A percentile compares a stretch with the other conserved stretches of the same genome.
phyloP scores from a whole-genome alignment of 257 asterid genomes.

The Ajuga chamaepitys region DNA sequence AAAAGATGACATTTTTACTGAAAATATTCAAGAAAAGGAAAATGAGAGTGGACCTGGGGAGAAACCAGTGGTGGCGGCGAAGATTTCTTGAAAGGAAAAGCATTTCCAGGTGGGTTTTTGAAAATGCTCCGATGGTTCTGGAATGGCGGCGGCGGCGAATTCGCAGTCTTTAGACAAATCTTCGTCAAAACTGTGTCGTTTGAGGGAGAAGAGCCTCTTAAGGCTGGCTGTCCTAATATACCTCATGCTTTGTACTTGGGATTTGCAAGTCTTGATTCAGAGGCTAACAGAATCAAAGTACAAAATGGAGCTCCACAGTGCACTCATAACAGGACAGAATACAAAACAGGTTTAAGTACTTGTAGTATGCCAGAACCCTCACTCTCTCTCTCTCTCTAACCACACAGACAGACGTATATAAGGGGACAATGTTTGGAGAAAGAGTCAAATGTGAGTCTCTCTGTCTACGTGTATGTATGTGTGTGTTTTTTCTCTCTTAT shows the following conservation, averaged over 20 bases:
- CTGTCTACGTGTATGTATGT: neutral
- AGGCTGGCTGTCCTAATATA: slow-evolving; percentile 69
- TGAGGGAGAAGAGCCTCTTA: slow-evolving; percentile 64
- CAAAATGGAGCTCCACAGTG: slow-evolving; percentile 19
- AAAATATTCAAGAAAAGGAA: neutral
- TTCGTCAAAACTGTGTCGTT: slow-evolving; percentile 44
- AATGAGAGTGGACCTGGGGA: slow-evolving; percentile 44
- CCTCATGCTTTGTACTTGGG: slow-evolving; percentile 31
- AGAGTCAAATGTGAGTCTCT: slow-evolving; percentile 34
- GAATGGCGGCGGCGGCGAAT: slow-evolving; percentile 7
- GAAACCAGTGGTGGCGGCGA: slow-evolving; percentile 71
- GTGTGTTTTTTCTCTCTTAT: neutral
- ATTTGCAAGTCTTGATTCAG: slow-evolving; percentile 11
- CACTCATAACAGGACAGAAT: slow-evolving; percentile 19
- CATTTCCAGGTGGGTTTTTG: slow-evolving; percentile 85
- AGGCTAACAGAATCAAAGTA: slow-evolving; percentile 21
- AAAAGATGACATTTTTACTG: neutral
- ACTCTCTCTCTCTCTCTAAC: neutral
- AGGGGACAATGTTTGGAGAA: slow-evolving; percentile 4
- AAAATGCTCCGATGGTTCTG: slow-evolving; percentile 20
- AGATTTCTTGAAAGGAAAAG: slow-evolving; percentile 65
- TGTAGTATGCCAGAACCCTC: neutral
- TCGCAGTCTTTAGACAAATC: slow-evolving; percentile 25
- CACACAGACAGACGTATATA: neutral
- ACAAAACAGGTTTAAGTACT: slow-evolving; percentile 9